phyloP scores from a whole-genome alignment of 352 stramenopile species.

The Paralagenidium karlingii region DNA sequence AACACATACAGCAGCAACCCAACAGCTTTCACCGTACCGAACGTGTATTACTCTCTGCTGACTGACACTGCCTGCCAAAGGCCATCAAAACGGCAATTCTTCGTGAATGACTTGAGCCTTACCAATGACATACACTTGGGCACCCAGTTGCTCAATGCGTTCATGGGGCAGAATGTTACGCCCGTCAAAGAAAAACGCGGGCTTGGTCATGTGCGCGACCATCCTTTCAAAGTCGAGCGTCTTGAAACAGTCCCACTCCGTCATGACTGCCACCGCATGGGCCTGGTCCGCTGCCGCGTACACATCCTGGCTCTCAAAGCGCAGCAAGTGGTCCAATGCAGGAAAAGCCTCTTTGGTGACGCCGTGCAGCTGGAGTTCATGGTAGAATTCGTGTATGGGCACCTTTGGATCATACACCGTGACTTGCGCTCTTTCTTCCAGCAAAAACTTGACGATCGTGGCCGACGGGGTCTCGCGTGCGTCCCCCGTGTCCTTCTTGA shows the following conservation, averaged over 20 bases:
- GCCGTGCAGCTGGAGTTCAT: slow-evolving; percentile 75
- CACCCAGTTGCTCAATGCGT: slow-evolving; percentile 90
- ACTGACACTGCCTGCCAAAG: too few relatives aligned
- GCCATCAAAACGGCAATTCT: slow-evolving; percentile 59
- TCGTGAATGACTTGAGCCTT: slow-evolving; percentile 49
- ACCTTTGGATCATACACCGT: slow-evolving; percentile 97
- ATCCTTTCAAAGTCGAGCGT: slow-evolving; percentile 94
- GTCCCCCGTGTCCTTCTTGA: slow-evolving; percentile 99
- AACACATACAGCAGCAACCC: too few relatives aligned
- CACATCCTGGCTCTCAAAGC: slow-evolving; percentile 60
- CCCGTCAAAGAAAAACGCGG: slow-evolving; percentile 99
- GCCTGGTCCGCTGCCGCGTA: slow-evolving; percentile 89
- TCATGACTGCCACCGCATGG: slow-evolving; percentile 92
- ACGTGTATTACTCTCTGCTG: too few relatives aligned
- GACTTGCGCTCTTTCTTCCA: slow-evolving; percentile 93
- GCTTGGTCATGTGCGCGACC: slow-evolving; percentile 96
- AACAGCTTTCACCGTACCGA: too few relatives aligned
- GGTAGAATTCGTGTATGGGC: slow-evolving; percentile 91
- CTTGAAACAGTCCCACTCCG: slow-evolving; percentile 99
- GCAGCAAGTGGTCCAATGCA: slow-evolving; percentile 66
- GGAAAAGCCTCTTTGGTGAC: slow-evolving; percentile 86
- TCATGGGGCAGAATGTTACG: slow-evolving; percentile 95
- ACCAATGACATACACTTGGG: slow-evolving; percentile 97
- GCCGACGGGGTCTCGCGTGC: slow-evolving; percentile 96
- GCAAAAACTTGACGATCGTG: slow-evolving; percentile 94